phyloP scores from a whole-genome alignment of 2,329 filamentous ascomycete genomes.

The Xylaria sp. region DNA sequence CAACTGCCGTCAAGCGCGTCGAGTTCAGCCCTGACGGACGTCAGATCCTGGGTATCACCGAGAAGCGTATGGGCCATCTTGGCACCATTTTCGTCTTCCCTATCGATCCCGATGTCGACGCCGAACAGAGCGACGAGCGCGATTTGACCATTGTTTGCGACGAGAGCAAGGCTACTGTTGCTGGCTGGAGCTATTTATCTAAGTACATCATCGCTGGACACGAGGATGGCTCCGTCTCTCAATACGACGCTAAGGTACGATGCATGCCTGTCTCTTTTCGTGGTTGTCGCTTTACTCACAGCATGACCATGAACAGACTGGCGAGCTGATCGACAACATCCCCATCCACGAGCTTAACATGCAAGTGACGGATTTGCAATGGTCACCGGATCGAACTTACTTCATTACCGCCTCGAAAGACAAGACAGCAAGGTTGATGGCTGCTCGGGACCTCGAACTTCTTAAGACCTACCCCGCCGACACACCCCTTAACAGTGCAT shows the following conservation, averaged over 20 bases:
- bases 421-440: constrained; percentile 89
- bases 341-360: constrained; percentile 86
- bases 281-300: constrained; percentile 11
- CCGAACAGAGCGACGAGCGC: constrained; percentile 85
- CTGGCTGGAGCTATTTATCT: constrained; percentile 92
- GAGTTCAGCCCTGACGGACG: constrained; percentile 96
- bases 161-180: constrained; percentile 96
- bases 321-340: constrained; percentile 82
- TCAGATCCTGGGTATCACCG: constrained; percentile 90
- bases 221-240: constrained; percentile 92
- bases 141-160: constrained; percentile 89
- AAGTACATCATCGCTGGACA: constrained; percentile 98
- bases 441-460: constrained; percentile 85
- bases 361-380: constrained; percentile 92
- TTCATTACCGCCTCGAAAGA: constrained; percentile 99
- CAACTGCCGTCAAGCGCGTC: constrained; percentile 95
- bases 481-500: constrained; percentile 94
- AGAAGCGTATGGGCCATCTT: constrained; percentile 97
- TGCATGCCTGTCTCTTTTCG: neutral
- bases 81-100: constrained; percentile 94
- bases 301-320: constrained; percentile 62
- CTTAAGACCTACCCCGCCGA: constrained; percentile 93
- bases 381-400: constrained; percentile 92
- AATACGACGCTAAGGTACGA: constrained; percentile 87
- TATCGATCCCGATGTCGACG: constrained; percentile 83